phyloP scores from a whole-genome alignment of 331 rosid genomes.

The Malus hybrid region DNA sequence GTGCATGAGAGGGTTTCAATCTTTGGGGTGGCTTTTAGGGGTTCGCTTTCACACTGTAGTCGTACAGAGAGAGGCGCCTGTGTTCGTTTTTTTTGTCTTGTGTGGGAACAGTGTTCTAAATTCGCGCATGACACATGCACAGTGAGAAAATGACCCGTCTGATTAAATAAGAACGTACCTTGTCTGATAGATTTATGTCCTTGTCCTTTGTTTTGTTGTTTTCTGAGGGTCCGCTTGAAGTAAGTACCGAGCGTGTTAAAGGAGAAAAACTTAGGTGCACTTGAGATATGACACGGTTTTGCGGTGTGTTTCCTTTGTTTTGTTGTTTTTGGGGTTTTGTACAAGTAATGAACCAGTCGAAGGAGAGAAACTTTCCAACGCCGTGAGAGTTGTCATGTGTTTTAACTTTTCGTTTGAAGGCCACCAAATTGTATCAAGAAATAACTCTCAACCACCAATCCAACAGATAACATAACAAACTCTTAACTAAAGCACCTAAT shows the following conservation, averaged over 20 bases:
- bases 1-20: not conserved
- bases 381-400: not conserved
- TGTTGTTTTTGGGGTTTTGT: not conserved
- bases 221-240: constrained; percentile 11
- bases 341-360: not conserved
- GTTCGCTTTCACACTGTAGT: constrained; percentile 27
- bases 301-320: too few relatives aligned
- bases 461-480: not conserved
- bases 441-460: constrained; percentile 1
- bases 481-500: not conserved
- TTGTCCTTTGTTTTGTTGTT: constrained; percentile 14
- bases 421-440: not conserved
- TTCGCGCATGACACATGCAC: constrained; percentile 53
- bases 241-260: not conserved
- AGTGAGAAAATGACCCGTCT: constrained; percentile 6
- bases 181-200: constrained; percentile 23
- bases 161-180: constrained; percentile 10
- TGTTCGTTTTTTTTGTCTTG: constrained; percentile 13
- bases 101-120: constrained; percentile 22
- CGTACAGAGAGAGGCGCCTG: too few relatives aligned
- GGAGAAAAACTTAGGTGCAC: too few relatives aligned
- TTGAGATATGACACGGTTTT: not conserved
- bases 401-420: not conserved
- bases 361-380: not conserved
- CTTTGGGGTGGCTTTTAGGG: too few relatives aligned